Evolutionary conservation across 1,284 basidiomycete genomes (phyloP).

Genomic region (Pseudozyma thailandica): DNA sequence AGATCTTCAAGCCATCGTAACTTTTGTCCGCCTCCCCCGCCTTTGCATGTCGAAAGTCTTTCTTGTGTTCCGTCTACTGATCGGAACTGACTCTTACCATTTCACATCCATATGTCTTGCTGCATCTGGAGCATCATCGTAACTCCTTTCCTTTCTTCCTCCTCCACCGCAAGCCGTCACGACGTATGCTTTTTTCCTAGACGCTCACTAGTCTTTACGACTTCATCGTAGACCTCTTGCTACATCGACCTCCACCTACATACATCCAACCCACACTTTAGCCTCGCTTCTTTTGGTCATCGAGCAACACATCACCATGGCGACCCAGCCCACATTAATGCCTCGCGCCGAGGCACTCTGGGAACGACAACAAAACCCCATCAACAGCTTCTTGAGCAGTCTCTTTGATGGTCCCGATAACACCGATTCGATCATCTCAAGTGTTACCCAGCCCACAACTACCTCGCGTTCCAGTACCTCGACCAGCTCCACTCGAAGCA

Average conservation of each 20-base stretch:
- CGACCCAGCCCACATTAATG: conserved; percentile 25
- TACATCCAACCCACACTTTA: too few species aligned
- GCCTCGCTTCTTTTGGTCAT: background rate
- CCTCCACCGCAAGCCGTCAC: too few species aligned
- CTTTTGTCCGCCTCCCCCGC: background rate
- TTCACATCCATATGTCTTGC: too few species aligned
- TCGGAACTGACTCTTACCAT: too few species aligned
- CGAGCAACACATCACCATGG: conserved; percentile 8
- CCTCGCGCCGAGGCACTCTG: conserved; percentile 27
- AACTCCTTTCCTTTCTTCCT: too few species aligned
- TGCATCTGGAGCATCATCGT: too few species aligned
- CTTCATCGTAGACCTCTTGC: background rate
- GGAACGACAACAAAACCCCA: conserved; percentile 28
- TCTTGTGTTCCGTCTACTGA: too few species aligned
- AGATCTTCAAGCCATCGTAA: too few species aligned
- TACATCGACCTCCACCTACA: background rate
- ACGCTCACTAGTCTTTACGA: too few species aligned
- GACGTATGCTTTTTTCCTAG: too few species aligned
- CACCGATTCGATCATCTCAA: conserved; percentile 22
- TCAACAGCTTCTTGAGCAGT: conserved; percentile 15
- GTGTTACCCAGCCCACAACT: conserved; percentile 5
- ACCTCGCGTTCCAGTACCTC: conserved; percentile 6
- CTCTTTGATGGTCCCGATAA: conserved; percentile 19
- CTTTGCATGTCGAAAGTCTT: background rate
- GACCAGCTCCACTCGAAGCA: conserved; percentile 7